Evolutionary conservation across 2,329 filamentous ascomycete species (phyloP), one percentile per base, ranked within the genome.

Genomic region (Alternaria brassicicola): DNA sequence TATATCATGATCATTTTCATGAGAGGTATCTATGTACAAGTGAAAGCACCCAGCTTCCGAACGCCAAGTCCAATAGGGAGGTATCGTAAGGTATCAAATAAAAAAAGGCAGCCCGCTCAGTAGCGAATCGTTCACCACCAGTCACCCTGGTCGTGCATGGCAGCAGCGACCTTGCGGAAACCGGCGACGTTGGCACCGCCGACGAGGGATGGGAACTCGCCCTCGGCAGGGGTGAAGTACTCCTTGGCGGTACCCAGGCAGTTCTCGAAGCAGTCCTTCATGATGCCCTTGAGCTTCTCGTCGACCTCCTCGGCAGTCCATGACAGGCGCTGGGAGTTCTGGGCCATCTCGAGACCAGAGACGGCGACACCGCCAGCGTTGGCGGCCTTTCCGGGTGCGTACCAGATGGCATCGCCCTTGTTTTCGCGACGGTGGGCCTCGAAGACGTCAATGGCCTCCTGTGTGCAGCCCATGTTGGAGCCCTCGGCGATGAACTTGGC

Each of bases 381-480:
- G 82, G 94, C 92, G 30, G 95, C 95, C 87, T 98, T 98, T 65
- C 80, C 94, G 49, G 94, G 94, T 17, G 91, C 95, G 80, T 98
- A 98, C 95, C 95, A 99, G 79, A 97, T 88, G 60, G 91, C 87
- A 6, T 80, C 80, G 65, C 86, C 87, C 83, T 92, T 88, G 77
- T 86, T 86, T 77, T 83, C 78, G 72, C 84, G 87, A 69, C 93
- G 86, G 72, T 88, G 83, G 17, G 84, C 86, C 86, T 98, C 94
- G 78, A 98, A 98, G 66, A 92, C 83, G 73, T 97, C 91, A 73
- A 99, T 97, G 68, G 94, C 94, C 66, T 91, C 93, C 81, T 95
- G 92, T 31, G 93, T 97, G 85, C 93, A 97, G 65, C 95, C 95
- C 95, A 99, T 98, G 88, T 98, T 98, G 81, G 90, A 95, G 56